These are phyloP conservation scores for Oryza meyeriana DNA, from an alignment of 176 grass and related monocot species.

Conservation along the genomic window DNA sequence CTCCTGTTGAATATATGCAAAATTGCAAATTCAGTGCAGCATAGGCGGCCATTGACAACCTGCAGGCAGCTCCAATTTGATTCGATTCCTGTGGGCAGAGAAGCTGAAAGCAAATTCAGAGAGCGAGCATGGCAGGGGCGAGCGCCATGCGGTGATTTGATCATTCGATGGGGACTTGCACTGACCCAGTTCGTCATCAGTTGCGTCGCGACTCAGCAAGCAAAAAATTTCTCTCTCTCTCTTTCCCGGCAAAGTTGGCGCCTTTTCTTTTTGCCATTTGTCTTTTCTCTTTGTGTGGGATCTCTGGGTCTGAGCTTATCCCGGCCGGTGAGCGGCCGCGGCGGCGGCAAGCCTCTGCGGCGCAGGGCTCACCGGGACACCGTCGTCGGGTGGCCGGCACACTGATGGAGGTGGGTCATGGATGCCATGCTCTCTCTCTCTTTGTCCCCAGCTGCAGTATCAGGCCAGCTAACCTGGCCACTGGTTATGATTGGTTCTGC, in stretches of 20 bases:
- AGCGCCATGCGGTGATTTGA: background rate
- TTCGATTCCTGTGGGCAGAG: background rate
- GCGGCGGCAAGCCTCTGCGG: background rate
- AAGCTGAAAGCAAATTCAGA: background rate
- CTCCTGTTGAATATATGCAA: background rate
- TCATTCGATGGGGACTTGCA: background rate
- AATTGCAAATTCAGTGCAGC: no score
- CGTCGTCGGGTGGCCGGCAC: constrained; percentile 21
- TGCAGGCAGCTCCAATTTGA: background rate
- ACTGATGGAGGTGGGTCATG: constrained; percentile 24
- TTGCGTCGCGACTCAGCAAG: background rate
- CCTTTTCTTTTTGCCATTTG: background rate
- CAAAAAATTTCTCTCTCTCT: background rate
- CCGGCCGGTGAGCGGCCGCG: background rate
- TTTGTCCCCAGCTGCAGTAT: background rate
- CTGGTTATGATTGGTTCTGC: background rate
- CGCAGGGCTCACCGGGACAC: background rate
- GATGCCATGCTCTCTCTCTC: background rate
- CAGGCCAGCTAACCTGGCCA: background rate
- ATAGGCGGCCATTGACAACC: background rate
- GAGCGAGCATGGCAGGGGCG: background rate
- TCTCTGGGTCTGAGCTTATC: constrained; percentile 39
- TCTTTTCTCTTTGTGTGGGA: background rate
- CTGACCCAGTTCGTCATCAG: background rate
- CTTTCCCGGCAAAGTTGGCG: background rate